Conservation (phyloP, 129 eudicot species). For the Smallanthus sonchifolius region DNA sequence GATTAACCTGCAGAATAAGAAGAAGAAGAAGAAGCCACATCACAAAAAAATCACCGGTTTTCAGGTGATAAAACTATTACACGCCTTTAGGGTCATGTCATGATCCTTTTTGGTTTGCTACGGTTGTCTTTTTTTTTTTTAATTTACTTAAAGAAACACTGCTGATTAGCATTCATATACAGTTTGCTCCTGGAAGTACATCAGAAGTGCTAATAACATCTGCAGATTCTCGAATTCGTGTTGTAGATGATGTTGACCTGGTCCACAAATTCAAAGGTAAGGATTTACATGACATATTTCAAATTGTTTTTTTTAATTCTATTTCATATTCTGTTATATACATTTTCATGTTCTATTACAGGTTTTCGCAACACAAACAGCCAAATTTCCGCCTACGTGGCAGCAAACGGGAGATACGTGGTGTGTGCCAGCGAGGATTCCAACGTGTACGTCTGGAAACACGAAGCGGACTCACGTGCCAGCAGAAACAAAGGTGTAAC, state of each 20-base stretch:
- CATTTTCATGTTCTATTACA: slow-evolving; percentile 17
- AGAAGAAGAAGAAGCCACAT: slow-evolving; percentile 91
- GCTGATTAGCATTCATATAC: slow-evolving; percentile 34
- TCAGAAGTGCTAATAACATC: slow-evolving; percentile 93
- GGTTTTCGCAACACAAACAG: slow-evolving; percentile 90
- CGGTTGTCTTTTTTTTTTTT: background rate
- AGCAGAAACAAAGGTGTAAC: slow-evolving; percentile 70
- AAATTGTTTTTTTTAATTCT: background rate
- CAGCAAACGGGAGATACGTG: slow-evolving; percentile 76
- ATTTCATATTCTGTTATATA: background rate
- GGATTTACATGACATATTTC: background rate
- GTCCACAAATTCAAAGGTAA: slow-evolving; percentile 95
- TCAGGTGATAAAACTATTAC: slow-evolving; percentile 50
- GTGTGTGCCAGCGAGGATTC: slow-evolving; percentile 96
- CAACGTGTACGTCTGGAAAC: slow-evolving; percentile 86
- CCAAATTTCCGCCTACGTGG: slow-evolving; percentile 83
- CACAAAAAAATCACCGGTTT: slow-evolving; percentile 95
- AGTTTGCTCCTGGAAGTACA: slow-evolving; percentile 94
- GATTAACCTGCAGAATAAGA: slow-evolving; percentile 91
- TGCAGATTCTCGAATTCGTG: slow-evolving; percentile 94
- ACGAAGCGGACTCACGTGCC: slow-evolving; percentile 77
- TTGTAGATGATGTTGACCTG: slow-evolving; percentile 79
- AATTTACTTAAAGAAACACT: background rate
- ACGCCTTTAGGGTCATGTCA: slow-evolving; percentile 2
- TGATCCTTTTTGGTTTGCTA: background rate